Percentiles rank a stretch among this genome's conserved stretches.
Conservation (phyloP, 2,329 filamentous ascomycete species). For the Gnomoniopsis smithogilvyi region DNA sequence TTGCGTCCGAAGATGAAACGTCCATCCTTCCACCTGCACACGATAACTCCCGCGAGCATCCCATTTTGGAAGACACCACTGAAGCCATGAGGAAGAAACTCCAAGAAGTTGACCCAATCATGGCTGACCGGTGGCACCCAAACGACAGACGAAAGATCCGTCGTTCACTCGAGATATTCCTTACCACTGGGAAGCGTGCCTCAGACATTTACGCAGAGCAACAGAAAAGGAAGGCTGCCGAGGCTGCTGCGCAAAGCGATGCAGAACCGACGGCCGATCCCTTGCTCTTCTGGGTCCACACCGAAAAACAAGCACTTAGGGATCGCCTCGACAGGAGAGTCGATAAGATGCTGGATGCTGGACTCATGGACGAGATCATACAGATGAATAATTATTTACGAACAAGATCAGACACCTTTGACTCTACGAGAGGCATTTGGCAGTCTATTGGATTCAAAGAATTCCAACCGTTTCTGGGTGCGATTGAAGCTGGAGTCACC, state of each 20-base stretch:
- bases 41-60: conserved; percentile 46
- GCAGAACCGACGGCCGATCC: conserved; percentile 34
- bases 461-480: conserved; percentile 68
- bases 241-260: conserved; percentile 21
- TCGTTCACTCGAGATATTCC: conserved; percentile 84
- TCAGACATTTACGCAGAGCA: conserved; percentile 88
- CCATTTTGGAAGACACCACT: conserved; percentile 69
- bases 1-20: conserved; percentile 33
- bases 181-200: conserved; percentile 75
- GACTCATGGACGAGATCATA: conserved; percentile 47
- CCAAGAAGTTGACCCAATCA: conserved; percentile 77
- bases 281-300: conserved; percentile 84
- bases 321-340: conserved; percentile 73
- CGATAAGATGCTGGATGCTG: conserved; percentile 72
- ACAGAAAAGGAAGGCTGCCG: conserved; percentile 34
- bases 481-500: conserved; percentile 31
- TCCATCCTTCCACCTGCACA: neutral
- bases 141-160: conserved; percentile 88
- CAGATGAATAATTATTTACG: conserved; percentile 41
- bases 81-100: conserved; percentile 71
- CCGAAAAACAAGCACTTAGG: conserved; percentile 65
- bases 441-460: conserved; percentile 96
- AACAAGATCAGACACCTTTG: conserved; percentile 44
- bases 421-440: conserved; percentile 85
- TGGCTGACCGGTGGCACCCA: conserved; percentile 92